Conservation (phyloP, 176 grass and related monocot species). For the Puya raimondii region DNA sequence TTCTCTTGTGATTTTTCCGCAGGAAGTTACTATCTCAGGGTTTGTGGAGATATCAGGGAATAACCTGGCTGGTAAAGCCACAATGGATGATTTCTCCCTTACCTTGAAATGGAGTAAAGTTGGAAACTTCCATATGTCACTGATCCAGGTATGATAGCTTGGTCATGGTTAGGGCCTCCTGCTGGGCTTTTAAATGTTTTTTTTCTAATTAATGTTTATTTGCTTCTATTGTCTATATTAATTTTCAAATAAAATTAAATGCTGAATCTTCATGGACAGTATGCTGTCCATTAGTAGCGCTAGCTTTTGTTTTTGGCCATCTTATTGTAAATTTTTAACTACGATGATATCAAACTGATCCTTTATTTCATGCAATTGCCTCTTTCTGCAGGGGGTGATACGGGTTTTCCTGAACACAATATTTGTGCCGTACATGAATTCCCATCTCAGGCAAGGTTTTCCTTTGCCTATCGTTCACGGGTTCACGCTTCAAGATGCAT, state of each 20-base stretch:
- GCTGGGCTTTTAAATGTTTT: neutral
- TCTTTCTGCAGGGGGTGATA: conserved; percentile 34
- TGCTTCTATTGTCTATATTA: neutral
- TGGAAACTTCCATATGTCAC: conserved; percentile 67
- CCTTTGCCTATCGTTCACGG: conserved; percentile 63
- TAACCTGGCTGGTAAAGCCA: conserved; percentile 55
- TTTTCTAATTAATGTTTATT: neutral
- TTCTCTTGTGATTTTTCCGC: conserved; percentile 11
- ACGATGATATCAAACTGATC: conserved; percentile 8
- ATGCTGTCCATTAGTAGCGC: neutral
- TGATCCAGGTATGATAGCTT: conserved; percentile 59
- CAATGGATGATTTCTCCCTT: conserved; percentile 74
- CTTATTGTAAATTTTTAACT: no score
- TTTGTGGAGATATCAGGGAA: conserved; percentile 52
- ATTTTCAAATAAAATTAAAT: no score
- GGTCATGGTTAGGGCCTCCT: neutral
- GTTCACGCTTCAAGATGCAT: conserved; percentile 59
- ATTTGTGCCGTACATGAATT: conserved; percentile 78
- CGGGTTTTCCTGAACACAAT: conserved; percentile 52
- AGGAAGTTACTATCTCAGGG: conserved; percentile 70
- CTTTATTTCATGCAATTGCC: conserved; percentile 17
- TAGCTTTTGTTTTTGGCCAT: neutral
- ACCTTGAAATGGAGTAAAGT: conserved; percentile 74
- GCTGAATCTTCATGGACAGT: no score
- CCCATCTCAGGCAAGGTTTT: conserved; percentile 53